Conservation (phyloP, 2,329 filamentous ascomycete species). For the Aspergillus carbonarius region DNA sequence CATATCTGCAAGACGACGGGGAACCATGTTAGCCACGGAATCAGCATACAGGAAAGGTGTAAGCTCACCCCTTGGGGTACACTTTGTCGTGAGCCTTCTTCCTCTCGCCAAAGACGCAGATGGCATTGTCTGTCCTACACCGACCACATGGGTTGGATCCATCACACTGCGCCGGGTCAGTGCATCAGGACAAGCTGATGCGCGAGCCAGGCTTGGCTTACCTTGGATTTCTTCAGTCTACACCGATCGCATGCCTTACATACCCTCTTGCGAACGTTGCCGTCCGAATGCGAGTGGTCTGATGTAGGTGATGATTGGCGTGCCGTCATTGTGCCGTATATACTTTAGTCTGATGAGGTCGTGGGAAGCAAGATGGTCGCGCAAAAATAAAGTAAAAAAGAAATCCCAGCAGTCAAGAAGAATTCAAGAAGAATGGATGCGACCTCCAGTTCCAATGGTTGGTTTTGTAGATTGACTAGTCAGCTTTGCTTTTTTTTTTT, state of each 20-base stretch:
- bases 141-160: slow-evolving; percentile 61
- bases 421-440: neutral
- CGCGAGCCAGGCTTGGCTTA: slow-evolving; percentile 27
- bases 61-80: slow-evolving; percentile 64
- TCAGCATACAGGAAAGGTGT: slow-evolving; percentile 8
- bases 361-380: neutral
- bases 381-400: slow-evolving; percentile 11
- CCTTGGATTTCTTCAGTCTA: slow-evolving; percentile 66
- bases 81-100: slow-evolving; percentile 68
- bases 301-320: slow-evolving; percentile 42
- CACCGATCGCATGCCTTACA: slow-evolving; percentile 68
- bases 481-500: slow-evolving; percentile 9
- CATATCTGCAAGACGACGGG: slow-evolving; percentile 48
- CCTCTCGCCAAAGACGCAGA: slow-evolving; percentile 64
- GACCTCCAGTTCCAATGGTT: neutral
- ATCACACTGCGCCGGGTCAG: slow-evolving; percentile 52
- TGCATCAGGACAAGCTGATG: slow-evolving; percentile 19
- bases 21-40: slow-evolving; percentile 1
- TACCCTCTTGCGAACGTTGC: slow-evolving; percentile 59
- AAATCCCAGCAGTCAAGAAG: neutral
- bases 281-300: slow-evolving; percentile 45
- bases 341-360: slow-evolving; percentile 4
- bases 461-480: slow-evolving; percentile 4
- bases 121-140: slow-evolving; percentile 63
- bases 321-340: slow-evolving; percentile 35